Evolutionary conservation across 2,329 filamentous ascomycete genomes (phyloP).

Genomic region (Fusarium secorum): DNA sequence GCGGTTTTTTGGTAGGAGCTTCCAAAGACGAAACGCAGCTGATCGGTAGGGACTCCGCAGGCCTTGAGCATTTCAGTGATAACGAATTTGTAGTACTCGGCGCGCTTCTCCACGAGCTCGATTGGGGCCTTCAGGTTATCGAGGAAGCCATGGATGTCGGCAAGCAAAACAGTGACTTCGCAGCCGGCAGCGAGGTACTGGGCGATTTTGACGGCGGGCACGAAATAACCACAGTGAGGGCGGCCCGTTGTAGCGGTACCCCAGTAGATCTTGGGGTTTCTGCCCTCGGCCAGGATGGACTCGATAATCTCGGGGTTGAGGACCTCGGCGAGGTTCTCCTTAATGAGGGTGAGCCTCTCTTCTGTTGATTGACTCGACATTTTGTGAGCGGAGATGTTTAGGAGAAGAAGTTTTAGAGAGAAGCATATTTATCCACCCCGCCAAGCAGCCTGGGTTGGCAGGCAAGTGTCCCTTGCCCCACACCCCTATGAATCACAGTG

Average conservation of each 20-base stretch:
- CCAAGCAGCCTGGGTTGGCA: no score
- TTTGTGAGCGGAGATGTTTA: no score
- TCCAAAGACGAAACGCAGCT: conserved; percentile 84
- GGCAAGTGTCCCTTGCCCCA: no score
- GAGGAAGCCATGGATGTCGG: conserved; percentile 79
- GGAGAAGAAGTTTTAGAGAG: no score
- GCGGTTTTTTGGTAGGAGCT: conserved; percentile 79
- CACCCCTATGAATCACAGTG: no score
- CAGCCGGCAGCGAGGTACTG: conserved; percentile 87
- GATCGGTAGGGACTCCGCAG: conserved; percentile 79
- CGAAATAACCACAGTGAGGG: conserved; percentile 89
- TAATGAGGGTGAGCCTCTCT: conserved; percentile 78
- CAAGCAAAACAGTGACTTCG: conserved; percentile 80
- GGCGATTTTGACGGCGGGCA: conserved; percentile 87
- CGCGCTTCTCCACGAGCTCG: conserved; percentile 83
- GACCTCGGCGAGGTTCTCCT: conserved; percentile 80
- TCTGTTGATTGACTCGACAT: conserved; percentile 21
- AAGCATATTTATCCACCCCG: no score
- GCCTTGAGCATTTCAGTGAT: conserved; percentile 79
- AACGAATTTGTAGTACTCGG: conserved; percentile 81
- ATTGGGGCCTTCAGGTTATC: conserved; percentile 87
- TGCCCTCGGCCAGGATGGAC: conserved; percentile 72
- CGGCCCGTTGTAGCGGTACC: conserved; percentile 86
- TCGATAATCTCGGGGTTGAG: conserved; percentile 87
- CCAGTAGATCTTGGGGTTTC: conserved; percentile 85